These are phyloP conservation scores for Fusarium phyllophilum DNA, from an alignment of 2,329 filamentous ascomycete species.

Conservation along the genomic window DNA sequence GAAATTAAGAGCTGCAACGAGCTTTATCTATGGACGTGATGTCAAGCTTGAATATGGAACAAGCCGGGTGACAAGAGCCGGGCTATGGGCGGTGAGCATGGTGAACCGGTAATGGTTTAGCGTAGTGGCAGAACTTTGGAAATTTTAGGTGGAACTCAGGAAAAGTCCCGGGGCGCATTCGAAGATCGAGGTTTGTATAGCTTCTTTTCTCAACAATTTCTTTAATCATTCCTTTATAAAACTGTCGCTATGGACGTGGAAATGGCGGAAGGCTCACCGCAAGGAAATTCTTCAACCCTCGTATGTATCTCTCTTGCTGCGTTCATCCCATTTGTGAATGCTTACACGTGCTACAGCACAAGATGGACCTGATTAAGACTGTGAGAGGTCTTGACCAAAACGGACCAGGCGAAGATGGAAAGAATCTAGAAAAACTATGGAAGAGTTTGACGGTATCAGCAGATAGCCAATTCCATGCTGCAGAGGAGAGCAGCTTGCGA, in stretches of 20 bases:
- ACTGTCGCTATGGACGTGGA: slow-evolving; percentile 33
- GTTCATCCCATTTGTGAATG: background rate
- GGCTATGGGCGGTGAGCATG: slow-evolving; percentile 57
- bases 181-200: slow-evolving; percentile 26
- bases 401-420: slow-evolving; percentile 54
- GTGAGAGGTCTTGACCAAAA: slow-evolving; percentile 66
- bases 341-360: slow-evolving; percentile 44
- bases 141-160: slow-evolving; percentile 51
- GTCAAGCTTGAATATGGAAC: slow-evolving; percentile 49
- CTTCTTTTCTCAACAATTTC: slow-evolving; percentile 27
- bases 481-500: slow-evolving; percentile 68
- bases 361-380: slow-evolving; percentile 59
- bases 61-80: slow-evolving; percentile 51
- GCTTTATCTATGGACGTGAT: slow-evolving; percentile 48
- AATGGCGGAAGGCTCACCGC: slow-evolving; percentile 27
- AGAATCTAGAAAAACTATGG: slow-evolving; percentile 63
- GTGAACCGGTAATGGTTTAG: slow-evolving; percentile 37
- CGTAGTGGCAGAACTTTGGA: slow-evolving; percentile 58
- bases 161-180: slow-evolving; percentile 42
- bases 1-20: slow-evolving; percentile 44
- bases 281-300: background rate
- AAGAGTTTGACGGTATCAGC: slow-evolving; percentile 56
- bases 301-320: slow-evolving; percentile 26
- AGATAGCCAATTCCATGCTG: slow-evolving; percentile 59
- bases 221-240: slow-evolving; percentile 11